Percentiles rank a stretch among this genome's conserved stretches.
Conservation (phyloP, 2,329 filamentous ascomycete genomes). For the Penicillium sp. region DNA sequence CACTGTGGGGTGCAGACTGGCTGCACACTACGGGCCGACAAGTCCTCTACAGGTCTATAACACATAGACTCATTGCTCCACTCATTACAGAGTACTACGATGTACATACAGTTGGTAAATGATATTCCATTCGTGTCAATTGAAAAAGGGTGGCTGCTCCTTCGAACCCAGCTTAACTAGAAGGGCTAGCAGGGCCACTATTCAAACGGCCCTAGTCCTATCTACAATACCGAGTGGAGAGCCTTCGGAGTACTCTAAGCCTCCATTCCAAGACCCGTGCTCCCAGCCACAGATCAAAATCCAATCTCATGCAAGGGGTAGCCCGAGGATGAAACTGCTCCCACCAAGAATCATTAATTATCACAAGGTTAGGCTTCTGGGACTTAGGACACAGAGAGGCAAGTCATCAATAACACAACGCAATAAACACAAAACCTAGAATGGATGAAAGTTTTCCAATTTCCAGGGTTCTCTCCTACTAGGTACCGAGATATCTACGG, state of each 20-base stretch:
- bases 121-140: too few relatives aligned
- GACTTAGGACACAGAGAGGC: background rate
- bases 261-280: background rate
- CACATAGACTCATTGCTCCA: background rate
- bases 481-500: background rate
- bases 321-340: slow-evolving; percentile 1
- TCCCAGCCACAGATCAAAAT: slow-evolving; percentile 3
- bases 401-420: background rate
- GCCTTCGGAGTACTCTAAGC: background rate
- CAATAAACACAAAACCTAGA: background rate
- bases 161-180: background rate
- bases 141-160: background rate
- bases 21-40: slow-evolving; percentile 2
- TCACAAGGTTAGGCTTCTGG: slow-evolving; percentile 4
- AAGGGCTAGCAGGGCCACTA: background rate
- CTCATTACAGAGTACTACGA: background rate
- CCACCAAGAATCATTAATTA: slow-evolving; percentile 2
- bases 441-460: background rate
- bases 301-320: slow-evolving; percentile 16
- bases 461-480: background rate
- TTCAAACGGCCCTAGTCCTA: background rate
- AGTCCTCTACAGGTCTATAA: background rate
- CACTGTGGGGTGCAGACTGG: slow-evolving; percentile 13
- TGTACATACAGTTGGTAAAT: background rate
- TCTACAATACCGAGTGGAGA: background rate